These are phyloP conservation scores for Fomitopsis betulina DNA, from an alignment of 1,284 basidiomycete species.

Conservation along the genomic window DNA sequence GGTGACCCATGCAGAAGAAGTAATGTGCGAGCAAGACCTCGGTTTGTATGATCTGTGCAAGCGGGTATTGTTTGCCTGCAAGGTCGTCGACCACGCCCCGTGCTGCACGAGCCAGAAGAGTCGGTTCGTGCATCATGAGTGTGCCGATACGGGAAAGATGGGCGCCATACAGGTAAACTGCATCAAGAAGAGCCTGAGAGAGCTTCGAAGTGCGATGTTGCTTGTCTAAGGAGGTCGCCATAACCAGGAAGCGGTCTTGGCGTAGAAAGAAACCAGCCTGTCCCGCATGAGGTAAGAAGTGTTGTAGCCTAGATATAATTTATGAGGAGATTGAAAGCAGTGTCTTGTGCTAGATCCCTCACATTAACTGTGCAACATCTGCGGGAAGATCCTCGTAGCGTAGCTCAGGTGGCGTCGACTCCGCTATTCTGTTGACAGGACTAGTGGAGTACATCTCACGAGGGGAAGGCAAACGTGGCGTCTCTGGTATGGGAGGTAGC, in stretches of 20 bases:
- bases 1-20: conserved; percentile 35
- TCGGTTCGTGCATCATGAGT: conserved; percentile 18
- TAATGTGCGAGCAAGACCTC: conserved; percentile 43
- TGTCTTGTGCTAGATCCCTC: conserved; percentile 6
- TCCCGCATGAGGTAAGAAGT: conserved; percentile 24
- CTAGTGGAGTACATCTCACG: background rate
- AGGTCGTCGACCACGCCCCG: conserved; percentile 16
- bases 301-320: conserved; percentile 23
- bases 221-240: conserved; percentile 12
- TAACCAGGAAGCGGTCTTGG: conserved; percentile 27
- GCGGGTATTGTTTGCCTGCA: conserved; percentile 29
- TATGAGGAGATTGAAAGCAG: background rate
- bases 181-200: conserved; percentile 17
- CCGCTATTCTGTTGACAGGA: too few species aligned
- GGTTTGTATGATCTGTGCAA: conserved; percentile 40
- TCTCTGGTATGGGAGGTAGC: background rate
- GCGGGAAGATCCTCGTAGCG: background rate
- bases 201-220: conserved; percentile 17
- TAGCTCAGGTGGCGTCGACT: background rate
- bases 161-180: conserved; percentile 23
- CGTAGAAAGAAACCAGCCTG: conserved; percentile 39
- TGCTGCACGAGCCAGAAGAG: conserved; percentile 26
- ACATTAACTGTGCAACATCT: background rate
- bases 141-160: conserved; percentile 18
- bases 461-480: background rate